Base-by-base conservation (phyloP, 1,139 yeast genomes). In the Candida sanyaensis region DNA sequence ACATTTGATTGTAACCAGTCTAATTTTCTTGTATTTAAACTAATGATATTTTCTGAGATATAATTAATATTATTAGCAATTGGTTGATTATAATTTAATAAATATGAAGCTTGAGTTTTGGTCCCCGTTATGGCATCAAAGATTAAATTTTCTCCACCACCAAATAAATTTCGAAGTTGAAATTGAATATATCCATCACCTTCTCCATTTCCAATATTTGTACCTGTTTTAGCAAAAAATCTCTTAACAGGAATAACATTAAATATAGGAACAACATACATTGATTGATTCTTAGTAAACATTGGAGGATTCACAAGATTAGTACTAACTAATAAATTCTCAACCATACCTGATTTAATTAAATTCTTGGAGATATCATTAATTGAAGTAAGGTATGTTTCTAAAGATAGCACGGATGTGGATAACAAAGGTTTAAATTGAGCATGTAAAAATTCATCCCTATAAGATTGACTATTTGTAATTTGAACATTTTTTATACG, bases 151-250 rank as follows among this genome's bases (percentile, higher is more conserved):
- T 93, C 99, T 7, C 93, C 97, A 2, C 96, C 97, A 0, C 97
- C 97, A 65, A 91, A 83, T 9, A 89, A 67, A 62, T 93, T 92
- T 45, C 83, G 78, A 62, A 87, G 72, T 61, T 86, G 91, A 52
- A 88, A 80, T 44, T 87, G 86, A 41, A 90, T 77, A 60, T 90
- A 89, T 1, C 97, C 97, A 62, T 88, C 96, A 28, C 97, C 98
- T 70, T 91, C 97, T 27, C 96, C 96, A 61, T 92, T 92, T 2
- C 97, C 97, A 4, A 92, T 81, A 64, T 88, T 91, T 5, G 97
- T 92, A n/a, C 97, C 97, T 2, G 96, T 88, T 59, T 86, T 86
- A 51, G 95, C 91, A 52, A 80, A 80, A 60, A 88, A 86, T 55
- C 73, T 76, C 55, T 86, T 85, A 2, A 79, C 77, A 0, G 95